phyloP scores from a whole-genome alignment of 306 rosid species.

The Dryas alaskensis region DNA sequence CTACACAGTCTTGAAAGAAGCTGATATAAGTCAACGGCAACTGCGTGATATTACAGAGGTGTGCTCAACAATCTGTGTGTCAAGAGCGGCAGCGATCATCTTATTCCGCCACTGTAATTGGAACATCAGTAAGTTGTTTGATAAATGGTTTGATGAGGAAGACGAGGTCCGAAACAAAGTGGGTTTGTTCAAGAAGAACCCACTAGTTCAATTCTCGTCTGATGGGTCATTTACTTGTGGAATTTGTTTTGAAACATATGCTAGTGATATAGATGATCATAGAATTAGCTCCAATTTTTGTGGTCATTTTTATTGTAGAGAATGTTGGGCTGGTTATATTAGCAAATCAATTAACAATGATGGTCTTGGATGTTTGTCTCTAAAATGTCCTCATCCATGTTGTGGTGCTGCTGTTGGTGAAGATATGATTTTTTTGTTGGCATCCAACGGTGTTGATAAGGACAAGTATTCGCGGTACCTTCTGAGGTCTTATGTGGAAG shows the following conservation, averaged over 20 bases:
- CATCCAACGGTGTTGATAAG: conserved; percentile 38
- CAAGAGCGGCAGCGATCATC: conserved; percentile 54
- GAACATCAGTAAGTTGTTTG: conserved; percentile 64
- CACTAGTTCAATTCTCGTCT: conserved; percentile 29
- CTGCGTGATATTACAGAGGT: conserved; percentile 60
- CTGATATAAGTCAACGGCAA: conserved; percentile 30
- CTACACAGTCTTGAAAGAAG: conserved; percentile 15
- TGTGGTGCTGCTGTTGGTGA: conserved; percentile 72
- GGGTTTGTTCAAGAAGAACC: conserved; percentile 59
- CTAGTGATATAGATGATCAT: conserved; percentile 10
- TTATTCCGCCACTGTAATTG: conserved; percentile 70
- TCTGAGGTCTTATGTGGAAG: conserved; percentile 72
- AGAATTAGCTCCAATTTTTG: conserved; percentile 57
- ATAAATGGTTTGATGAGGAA: conserved; percentile 82
- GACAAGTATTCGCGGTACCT: conserved; percentile 64
- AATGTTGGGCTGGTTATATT: conserved; percentile 76
- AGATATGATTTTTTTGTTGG: conserved; percentile 58
- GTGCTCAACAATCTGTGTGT: conserved; percentile 53
- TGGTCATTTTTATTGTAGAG: conserved; percentile 72
- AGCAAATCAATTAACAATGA: conserved; percentile 60
- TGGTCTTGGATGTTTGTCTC: conserved; percentile 77
- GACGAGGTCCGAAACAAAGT: conserved; percentile 46
- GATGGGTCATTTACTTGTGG: conserved; percentile 44
- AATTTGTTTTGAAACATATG: conserved; percentile 63
- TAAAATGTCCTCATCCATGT: conserved; percentile 78